These are phyloP conservation scores for Zygnema circumcarinatum DNA, from an alignment of 139 green algal species.

Conservation along the genomic window DNA sequence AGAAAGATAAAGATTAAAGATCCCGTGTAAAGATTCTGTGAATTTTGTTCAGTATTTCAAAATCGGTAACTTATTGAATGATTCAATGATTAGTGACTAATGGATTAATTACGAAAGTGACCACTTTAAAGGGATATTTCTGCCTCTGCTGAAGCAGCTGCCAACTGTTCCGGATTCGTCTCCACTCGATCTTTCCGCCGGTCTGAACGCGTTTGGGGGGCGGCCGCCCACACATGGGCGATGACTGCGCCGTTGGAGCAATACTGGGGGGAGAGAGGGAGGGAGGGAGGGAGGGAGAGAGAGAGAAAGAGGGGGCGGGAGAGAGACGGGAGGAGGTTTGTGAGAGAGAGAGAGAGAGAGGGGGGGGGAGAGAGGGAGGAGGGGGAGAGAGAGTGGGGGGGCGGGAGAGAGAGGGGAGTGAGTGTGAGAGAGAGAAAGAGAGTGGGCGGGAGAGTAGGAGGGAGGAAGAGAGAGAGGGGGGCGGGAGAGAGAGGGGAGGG, in stretches of 20 bases:
- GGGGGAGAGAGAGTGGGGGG: neutral
- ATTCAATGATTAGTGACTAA: neutral
- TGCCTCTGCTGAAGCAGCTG: constrained; percentile 67
- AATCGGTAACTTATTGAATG: too few relatives aligned
- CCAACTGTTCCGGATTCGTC: constrained; percentile 81
- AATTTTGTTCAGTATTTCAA: too few relatives aligned
- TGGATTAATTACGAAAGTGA: neutral
- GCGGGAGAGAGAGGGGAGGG: too few relatives aligned
- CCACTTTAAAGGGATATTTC: too few relatives aligned
- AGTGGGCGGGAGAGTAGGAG: too few relatives aligned
- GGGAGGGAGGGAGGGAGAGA: neutral
- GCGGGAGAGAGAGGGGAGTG: too few relatives aligned
- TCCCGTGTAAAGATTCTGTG: too few relatives aligned
- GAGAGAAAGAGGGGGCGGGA: too few relatives aligned
- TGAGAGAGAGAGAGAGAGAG: neutral
- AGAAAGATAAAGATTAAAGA: too few relatives aligned
- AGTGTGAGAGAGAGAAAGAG: too few relatives aligned
- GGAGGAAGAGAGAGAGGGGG: too few relatives aligned
- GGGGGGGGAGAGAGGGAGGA: constrained; percentile 2
- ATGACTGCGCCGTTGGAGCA: neutral
- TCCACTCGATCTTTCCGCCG: constrained; percentile 80
- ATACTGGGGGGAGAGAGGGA: constrained; percentile 21
- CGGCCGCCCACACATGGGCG: constrained; percentile 47
- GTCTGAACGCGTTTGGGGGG: constrained; percentile 47
- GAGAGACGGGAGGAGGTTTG: too few relatives aligned